phyloP scores from a whole-genome alignment of 2,329 filamentous ascomycete genomes.

The Nemania sp. region DNA sequence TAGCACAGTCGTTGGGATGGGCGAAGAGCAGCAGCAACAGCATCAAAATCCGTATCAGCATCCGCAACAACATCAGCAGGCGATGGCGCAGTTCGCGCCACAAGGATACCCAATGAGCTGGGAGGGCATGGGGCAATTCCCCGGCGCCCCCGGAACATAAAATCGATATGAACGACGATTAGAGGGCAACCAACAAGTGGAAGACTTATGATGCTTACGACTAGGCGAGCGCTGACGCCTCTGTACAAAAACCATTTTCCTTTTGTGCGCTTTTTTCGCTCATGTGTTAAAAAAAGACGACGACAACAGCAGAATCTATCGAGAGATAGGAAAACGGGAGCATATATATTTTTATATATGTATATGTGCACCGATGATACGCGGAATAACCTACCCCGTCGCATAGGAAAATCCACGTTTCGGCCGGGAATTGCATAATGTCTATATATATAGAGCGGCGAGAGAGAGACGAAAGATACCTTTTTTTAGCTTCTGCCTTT shows the following conservation, averaged over 20 bases:
- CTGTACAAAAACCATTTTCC: constrained; percentile 13
- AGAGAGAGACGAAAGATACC: too few relatives aligned
- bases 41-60: constrained; percentile 1
- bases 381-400: not conserved
- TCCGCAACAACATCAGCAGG: constrained; percentile 14
- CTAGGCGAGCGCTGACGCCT: not conserved
- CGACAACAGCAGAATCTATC: not conserved
- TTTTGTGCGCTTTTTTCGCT: not conserved
- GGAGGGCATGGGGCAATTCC: constrained; percentile 33
- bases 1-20: constrained; percentile 30
- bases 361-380: constrained; percentile 13
- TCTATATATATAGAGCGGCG: constrained; percentile 10
- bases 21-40: constrained; percentile 6
- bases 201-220: constrained; percentile 16
- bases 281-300: constrained; percentile 7
- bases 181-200: not conserved
- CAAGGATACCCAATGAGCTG: constrained; percentile 34
- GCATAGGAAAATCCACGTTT: not conserved
- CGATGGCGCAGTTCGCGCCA: constrained; percentile 18
- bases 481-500: too few relatives aligned
- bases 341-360: too few relatives aligned
- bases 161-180: not conserved
- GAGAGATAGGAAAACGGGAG: not conserved
- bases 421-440: constrained; percentile 15
- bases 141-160: constrained; percentile 10